Evolutionary conservation across 345 rosid species (phyloP).

Genomic region (Populus deltoides): DNA sequence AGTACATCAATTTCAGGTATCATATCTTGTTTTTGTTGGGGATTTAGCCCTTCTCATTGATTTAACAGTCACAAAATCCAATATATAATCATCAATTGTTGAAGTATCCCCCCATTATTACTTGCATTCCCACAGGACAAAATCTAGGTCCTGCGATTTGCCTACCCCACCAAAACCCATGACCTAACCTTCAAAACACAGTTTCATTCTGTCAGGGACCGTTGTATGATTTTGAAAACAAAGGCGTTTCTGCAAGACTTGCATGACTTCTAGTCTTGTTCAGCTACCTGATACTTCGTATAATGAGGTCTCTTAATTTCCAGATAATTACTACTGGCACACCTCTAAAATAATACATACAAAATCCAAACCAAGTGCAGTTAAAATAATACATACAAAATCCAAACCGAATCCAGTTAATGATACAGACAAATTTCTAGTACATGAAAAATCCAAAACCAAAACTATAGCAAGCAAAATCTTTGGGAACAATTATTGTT

Average conservation of each 20-base stretch:
- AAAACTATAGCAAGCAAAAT: neutral
- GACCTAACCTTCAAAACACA: neutral
- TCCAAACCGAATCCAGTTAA: neutral
- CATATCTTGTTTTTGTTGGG: neutral
- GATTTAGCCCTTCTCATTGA: neutral
- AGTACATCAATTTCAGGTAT: constrained; percentile 3
- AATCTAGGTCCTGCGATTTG: neutral
- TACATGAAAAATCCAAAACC: neutral
- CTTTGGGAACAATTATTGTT: neutral
- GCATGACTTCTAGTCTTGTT: neutral
- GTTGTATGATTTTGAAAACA: neutral
- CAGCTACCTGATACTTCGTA: neutral
- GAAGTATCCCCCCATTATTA: neutral
- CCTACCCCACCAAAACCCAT: neutral
- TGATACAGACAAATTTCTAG: neutral
- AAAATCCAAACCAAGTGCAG: neutral
- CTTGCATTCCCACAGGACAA: neutral
- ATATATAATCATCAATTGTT: neutral
- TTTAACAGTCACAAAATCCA: neutral
- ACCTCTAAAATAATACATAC: no score
- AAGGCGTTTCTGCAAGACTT: neutral
- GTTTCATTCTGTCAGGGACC: neutral
- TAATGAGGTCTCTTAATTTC: neutral
- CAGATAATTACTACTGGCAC: neutral
- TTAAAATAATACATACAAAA: neutral